These are phyloP conservation scores for Yamadazyma scolyti DNA, from an alignment of 805 yeast genomes.

Conservation along the genomic window DNA sequence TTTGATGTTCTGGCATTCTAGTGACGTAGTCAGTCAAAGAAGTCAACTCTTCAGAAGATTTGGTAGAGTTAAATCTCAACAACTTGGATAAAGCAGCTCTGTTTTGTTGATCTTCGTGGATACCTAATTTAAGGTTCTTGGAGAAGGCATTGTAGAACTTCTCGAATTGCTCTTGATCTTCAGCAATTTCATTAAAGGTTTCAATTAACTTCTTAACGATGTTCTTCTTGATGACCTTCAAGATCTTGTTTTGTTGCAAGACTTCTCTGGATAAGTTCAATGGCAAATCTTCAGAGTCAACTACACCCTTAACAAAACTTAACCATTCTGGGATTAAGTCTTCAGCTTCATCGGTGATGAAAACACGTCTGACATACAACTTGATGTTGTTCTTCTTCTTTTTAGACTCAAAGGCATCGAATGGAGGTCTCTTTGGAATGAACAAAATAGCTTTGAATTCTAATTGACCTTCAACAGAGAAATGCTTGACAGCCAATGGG, in stretches of 20 bases:
- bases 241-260: conserved; percentile 99
- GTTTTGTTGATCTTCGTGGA: conserved; percentile 98
- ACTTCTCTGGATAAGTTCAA: conserved; percentile 99
- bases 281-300: conserved; percentile 99
- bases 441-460: conserved; percentile 98
- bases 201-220: conserved; percentile 97
- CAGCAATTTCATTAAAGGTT: conserved; percentile 98
- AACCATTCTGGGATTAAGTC: conserved; percentile 99
- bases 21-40: conserved; percentile 96
- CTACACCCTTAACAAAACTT: conserved; percentile 97
- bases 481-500: conserved; percentile 98
- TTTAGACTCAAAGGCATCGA: conserved; percentile 95
- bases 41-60: conserved; percentile 89
- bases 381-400: conserved; percentile 99
- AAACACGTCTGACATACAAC: conserved; percentile 98
- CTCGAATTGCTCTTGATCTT: conserved; percentile 97
- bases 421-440: conserved; percentile 99
- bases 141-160: conserved; percentile 97
- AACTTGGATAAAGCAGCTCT: conserved; percentile 93
- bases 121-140: conserved; percentile 97
- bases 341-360: conserved; percentile 99
- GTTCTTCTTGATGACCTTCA: conserved; percentile 99
- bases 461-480: conserved; percentile 99
- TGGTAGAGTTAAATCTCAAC: conserved; percentile 95
- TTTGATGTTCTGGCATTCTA: conserved; percentile 99